Conservation (phyloP, 495 filamentous ascomycete species). For the Xylaria curta region DNA sequence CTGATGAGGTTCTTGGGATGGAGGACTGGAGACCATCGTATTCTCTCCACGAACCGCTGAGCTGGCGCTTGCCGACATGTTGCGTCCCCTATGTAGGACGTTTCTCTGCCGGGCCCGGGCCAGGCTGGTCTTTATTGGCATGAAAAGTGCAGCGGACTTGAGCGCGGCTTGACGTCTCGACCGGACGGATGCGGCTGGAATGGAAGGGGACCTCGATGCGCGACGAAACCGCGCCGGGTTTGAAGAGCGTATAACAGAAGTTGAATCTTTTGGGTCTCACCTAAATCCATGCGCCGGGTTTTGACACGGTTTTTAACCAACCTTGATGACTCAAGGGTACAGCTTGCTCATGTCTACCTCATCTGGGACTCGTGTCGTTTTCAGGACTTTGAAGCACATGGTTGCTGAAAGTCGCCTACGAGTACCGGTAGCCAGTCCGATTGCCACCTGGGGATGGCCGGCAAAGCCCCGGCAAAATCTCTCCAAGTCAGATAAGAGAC, state of each 20-base stretch:
- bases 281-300: background rate
- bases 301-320: background rate
- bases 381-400: background rate
- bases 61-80: constrained; percentile 13
- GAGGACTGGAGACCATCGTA: constrained; percentile 28
- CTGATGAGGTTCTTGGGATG: constrained; percentile 36
- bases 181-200: constrained; percentile 6
- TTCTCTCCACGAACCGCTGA: background rate
- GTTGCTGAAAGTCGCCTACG: constrained; percentile 5
- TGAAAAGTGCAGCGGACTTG: constrained; percentile 24
- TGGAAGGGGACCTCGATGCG: background rate
- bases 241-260: background rate
- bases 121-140: constrained; percentile 43
- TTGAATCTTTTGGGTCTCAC: background rate
- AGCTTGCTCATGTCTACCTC: background rate
- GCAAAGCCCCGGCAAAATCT: constrained; percentile 14
- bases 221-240: background rate
- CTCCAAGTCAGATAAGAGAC: background rate
- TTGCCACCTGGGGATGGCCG: constrained; percentile 10
- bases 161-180: constrained; percentile 21
- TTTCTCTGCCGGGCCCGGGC: constrained; percentile 38
- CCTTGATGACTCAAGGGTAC: background rate
- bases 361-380: background rate
- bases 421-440: background rate
- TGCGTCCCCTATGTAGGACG: constrained; percentile 9